Conservation (phyloP, 495 filamentous ascomycete species). For the Penicillium lividum region DNA sequence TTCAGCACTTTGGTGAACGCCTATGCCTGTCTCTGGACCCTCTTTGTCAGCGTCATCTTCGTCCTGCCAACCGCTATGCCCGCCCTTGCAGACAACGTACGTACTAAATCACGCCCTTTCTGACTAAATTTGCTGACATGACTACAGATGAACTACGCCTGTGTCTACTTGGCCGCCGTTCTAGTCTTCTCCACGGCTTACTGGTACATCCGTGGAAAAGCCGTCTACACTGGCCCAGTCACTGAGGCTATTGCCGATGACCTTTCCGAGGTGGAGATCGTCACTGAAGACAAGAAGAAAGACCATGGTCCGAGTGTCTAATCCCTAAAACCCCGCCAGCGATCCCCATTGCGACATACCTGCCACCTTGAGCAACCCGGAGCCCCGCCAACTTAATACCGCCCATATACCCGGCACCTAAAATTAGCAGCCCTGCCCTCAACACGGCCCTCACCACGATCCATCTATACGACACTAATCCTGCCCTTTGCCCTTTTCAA, state of each 20-base stretch:
- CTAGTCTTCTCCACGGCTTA: slow-evolving; percentile 16
- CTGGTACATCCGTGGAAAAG: slow-evolving; percentile 22
- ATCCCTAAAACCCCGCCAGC: not conserved
- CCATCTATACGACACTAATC: not conserved
- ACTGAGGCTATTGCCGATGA: slow-evolving; percentile 23
- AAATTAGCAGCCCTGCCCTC: not conserved
- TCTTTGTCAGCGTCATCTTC: slow-evolving; percentile 62
- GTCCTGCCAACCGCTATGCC: slow-evolving; percentile 58
- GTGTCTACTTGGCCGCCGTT: slow-evolving; percentile 17
- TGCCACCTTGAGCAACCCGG: not conserved
- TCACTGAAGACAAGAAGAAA: slow-evolving; percentile 12
- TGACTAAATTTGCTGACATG: slow-evolving; percentile 1
- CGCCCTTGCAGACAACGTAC: slow-evolving; percentile 45
- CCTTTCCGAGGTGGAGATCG: slow-evolving; percentile 13
- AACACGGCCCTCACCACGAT: not conserved
- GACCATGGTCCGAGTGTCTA: slow-evolving; percentile 14
- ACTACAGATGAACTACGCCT: slow-evolving; percentile 45
- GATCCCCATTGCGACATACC: slow-evolving; percentile 2
- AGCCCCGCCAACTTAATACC: not conserved
- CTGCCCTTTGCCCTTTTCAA: not conserved
- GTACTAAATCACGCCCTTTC: slow-evolving; percentile 7
- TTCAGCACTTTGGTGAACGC: slow-evolving; percentile 47
- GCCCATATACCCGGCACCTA: slow-evolving; percentile 5
- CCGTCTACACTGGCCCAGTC: slow-evolving; percentile 23
- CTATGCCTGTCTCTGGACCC: slow-evolving; percentile 59